These are phyloP conservation scores for Adansonia grandidieri DNA, from an alignment of 441 rosid species.

Conservation along the genomic window DNA sequence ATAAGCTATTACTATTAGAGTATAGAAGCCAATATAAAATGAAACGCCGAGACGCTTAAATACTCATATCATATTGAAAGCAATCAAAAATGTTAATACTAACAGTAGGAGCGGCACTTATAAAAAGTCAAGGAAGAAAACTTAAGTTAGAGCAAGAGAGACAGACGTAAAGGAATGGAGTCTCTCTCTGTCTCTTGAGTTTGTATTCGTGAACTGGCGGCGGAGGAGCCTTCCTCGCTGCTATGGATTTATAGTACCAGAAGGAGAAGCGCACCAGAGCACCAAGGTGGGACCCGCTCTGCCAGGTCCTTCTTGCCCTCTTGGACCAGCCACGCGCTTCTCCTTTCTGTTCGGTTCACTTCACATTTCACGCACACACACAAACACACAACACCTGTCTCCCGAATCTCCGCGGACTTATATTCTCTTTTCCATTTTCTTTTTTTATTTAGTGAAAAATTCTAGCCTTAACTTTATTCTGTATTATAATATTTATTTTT, in stretches of 20 bases:
- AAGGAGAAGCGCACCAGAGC: neutral
- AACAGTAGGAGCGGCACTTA: neutral
- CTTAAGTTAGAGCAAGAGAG: neutral
- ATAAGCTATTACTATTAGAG: neutral
- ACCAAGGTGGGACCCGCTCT: slow-evolving; percentile 18
- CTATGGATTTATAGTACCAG: slow-evolving; percentile 24
- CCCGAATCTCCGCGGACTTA: neutral
- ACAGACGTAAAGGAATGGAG: neutral
- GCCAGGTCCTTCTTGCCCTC: neutral
- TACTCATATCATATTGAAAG: slow-evolving; percentile 9
- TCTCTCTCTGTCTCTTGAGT: neutral
- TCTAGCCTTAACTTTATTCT: neutral
- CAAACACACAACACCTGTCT: neutral
- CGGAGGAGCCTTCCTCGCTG: slow-evolving; percentile 6
- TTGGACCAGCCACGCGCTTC: slow-evolving; percentile 35
- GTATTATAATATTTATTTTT: neutral
- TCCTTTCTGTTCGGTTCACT: neutral
- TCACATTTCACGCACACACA: slow-evolving; percentile 4
- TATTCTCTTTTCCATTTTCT: neutral
- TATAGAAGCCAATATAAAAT: neutral
- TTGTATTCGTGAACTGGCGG: neutral
- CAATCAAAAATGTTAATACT: neutral
- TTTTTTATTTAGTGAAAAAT: neutral
- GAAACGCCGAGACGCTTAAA: slow-evolving; percentile 8
- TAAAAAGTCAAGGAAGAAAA: slow-evolving; percentile 16